A percentile compares a stretch with the other conserved stretches of the same genome.
These are phyloP conservation scores for Striga asiatica DNA, from an alignment of 257 asterid species.

Conservation along the genomic window DNA sequence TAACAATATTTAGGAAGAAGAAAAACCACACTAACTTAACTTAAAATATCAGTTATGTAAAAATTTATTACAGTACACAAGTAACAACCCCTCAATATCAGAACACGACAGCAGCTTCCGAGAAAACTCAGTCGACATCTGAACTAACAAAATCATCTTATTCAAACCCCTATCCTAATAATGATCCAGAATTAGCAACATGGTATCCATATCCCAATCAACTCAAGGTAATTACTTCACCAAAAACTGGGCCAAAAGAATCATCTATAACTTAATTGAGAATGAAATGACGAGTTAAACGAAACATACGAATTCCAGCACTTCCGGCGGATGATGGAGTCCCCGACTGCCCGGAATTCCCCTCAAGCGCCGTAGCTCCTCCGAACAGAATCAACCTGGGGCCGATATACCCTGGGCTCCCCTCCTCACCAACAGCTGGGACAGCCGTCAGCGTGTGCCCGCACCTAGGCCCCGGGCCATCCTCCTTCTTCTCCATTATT, in stretches of 20 bases:
- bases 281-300: not conserved
- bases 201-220: conserved; percentile 3
- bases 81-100: not conserved
- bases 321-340: conserved; percentile 96
- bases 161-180: conserved; percentile 7
- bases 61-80: not conserved
- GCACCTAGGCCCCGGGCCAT: conserved; percentile 96
- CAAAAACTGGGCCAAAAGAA: not conserved
- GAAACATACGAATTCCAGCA: conserved; percentile 86
- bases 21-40: not conserved
- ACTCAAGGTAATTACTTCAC: conserved; percentile 9
- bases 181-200: no score
- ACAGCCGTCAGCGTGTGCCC: conserved; percentile 98
- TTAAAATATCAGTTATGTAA: not conserved
- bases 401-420: conserved; percentile 70
- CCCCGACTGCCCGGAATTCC: conserved; percentile 85
- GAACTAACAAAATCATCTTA: not conserved
- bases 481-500: conserved; percentile 75
- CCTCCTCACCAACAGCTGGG: conserved; percentile 96
- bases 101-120: not conserved
- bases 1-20: not conserved
- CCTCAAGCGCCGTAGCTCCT: conserved; percentile 97
- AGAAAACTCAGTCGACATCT: conserved; percentile 1
- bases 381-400: conserved; percentile 87
- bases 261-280: not conserved